These are phyloP conservation scores for Kitagawia praeruptora DNA, from an alignment of 129 eudicot species.

Conservation along the genomic window DNA sequence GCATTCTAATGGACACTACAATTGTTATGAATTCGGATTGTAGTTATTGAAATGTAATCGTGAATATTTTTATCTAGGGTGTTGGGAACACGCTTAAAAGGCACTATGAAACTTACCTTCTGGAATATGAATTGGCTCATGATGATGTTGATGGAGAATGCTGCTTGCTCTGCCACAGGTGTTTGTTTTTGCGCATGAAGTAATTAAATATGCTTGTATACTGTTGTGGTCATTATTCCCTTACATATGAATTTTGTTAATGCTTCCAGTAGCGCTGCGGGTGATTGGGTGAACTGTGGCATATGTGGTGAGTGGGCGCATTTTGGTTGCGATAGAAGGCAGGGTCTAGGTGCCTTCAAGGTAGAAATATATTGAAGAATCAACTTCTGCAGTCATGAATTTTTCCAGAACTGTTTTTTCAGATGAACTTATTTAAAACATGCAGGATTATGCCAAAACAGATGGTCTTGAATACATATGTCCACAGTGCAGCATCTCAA, in stretches of 20 bases:
- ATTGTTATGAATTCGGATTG: background rate
- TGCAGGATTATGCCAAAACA: slow-evolving; percentile 98
- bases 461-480: slow-evolving; percentile 97
- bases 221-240: background rate
- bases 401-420: background rate
- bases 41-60: background rate
- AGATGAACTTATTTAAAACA: background rate
- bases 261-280: slow-evolving; percentile 84
- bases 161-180: slow-evolving; percentile 97
- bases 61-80: slow-evolving; percentile 48
- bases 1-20: background rate
- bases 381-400: background rate
- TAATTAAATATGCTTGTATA: background rate
- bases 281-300: slow-evolving; percentile 99
- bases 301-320: slow-evolving; percentile 99
- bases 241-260: slow-evolving; percentile 12
- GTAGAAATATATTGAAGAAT: slow-evolving; percentile 19
- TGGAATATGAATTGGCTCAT: slow-evolving; percentile 96
- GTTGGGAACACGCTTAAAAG: slow-evolving; percentile 97
- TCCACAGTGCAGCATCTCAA: slow-evolving; percentile 93
- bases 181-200: background rate
- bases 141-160: slow-evolving; percentile 99
- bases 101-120: slow-evolving; percentile 90
- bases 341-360: slow-evolving; percentile 95
- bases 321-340: slow-evolving; percentile 95